A percentile compares a stretch with the other conserved stretches of the same genome.
phyloP scores from a whole-genome alignment of 176 grass and related monocot genomes.

The Areca catechu region DNA sequence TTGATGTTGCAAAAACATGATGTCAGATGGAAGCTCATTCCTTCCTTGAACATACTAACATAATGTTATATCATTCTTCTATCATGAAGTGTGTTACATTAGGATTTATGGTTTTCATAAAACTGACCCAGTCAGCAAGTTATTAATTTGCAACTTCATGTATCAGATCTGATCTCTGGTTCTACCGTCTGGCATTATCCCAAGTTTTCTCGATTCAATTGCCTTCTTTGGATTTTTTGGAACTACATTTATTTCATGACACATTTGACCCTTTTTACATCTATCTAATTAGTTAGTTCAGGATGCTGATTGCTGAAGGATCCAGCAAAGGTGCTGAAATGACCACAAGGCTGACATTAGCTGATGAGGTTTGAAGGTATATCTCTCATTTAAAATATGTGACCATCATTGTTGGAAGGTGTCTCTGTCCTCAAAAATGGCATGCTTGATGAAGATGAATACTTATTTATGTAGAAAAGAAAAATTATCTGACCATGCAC shows the following conservation, averaged over 20 bases:
- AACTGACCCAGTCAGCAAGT: background rate
- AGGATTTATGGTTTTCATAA: too few relatives aligned
- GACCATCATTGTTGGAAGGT: too few relatives aligned
- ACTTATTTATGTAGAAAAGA: too few relatives aligned
- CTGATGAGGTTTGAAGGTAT: slow-evolving; percentile 90
- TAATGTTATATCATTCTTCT: too few relatives aligned
- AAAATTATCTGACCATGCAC: too few relatives aligned
- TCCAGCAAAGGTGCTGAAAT: slow-evolving; percentile 58
- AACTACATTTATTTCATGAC: background rate
- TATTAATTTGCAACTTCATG: background rate
- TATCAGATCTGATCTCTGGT: background rate
- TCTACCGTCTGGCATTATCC: background rate
- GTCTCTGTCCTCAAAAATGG: too few relatives aligned
- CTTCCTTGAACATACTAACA: background rate
- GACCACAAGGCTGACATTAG: slow-evolving; percentile 63
- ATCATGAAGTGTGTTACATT: too few relatives aligned
- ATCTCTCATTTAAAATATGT: too few relatives aligned
- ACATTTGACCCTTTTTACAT: background rate
- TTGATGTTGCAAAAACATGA: slow-evolving; percentile 84
- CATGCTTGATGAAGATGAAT: too few relatives aligned
- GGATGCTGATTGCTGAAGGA: slow-evolving; percentile 50
- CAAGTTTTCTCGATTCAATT: too few relatives aligned
- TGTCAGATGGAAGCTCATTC: slow-evolving; percentile 70
- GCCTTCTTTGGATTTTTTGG: too few relatives aligned
- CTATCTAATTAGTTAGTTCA: slow-evolving; percentile 2